Evolutionary conservation across 345 rosid genomes (phyloP).

Genomic region (Cardamine resedifolia): DNA sequence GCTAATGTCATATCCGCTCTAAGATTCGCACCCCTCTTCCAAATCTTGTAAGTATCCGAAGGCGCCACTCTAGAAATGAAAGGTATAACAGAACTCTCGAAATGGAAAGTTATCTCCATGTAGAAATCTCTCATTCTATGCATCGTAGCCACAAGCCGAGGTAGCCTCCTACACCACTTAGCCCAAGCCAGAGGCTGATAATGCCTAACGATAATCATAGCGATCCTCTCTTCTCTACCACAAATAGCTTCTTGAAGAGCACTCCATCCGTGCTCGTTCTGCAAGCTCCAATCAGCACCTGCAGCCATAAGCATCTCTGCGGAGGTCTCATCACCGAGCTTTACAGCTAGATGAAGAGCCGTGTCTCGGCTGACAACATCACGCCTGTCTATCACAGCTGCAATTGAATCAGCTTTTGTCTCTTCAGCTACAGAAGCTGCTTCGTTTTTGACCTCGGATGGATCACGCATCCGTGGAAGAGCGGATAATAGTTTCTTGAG

Average conservation of each 20-base stretch:
- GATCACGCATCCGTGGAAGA: conserved; percentile 74
- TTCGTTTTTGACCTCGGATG: conserved; percentile 68
- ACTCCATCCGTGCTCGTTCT: conserved; percentile 97
- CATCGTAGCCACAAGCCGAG: conserved; percentile 82
- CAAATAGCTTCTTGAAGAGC: conserved; percentile 98
- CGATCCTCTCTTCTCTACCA: conserved; percentile 70
- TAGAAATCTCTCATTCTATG: conserved; percentile 95
- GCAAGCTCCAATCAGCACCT: conserved; percentile 98
- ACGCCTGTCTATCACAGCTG: conserved; percentile 76
- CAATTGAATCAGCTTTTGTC: conserved; percentile 78
- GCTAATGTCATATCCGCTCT: conserved; percentile 99
- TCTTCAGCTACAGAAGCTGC: conserved; percentile 81
- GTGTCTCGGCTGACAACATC: conserved; percentile 92
- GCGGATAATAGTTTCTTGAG: conserved; percentile 73
- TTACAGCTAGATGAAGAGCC: conserved; percentile 94
- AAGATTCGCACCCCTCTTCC: conserved; percentile 95
- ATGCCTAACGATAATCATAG: conserved; percentile 85
- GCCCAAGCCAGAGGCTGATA: conserved; percentile 98
- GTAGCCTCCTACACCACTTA: conserved; percentile 97
- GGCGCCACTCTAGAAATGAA: conserved; percentile 95
- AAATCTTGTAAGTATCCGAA: conserved; percentile 96
- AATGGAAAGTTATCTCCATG: conserved; percentile 97
- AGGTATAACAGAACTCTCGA: conserved; percentile 96
- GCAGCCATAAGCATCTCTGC: conserved; percentile 95
- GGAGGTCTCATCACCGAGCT: conserved; percentile 79